Conservation (phyloP, 2,329 filamentous ascomycete genomes). For the Lecanosticta acicola region DNA sequence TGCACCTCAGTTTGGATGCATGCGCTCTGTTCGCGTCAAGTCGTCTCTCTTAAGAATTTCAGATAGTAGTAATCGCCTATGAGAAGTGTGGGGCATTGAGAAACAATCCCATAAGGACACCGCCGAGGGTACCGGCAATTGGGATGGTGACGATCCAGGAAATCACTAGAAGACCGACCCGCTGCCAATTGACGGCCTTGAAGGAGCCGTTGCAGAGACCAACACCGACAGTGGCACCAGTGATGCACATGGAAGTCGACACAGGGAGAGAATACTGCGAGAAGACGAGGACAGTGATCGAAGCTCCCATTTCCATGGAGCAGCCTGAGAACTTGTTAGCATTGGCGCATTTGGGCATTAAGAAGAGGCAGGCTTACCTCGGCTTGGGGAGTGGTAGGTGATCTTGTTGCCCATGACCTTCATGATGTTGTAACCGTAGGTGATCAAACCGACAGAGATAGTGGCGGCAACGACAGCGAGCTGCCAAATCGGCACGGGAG, state of each 20-base stretch:
- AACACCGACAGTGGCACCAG: constrained; percentile 57
- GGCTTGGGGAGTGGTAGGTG: constrained; percentile 54
- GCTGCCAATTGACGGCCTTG: constrained; percentile 58
- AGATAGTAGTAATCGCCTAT: no score
- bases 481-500: constrained; percentile 67
- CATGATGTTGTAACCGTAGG: constrained; percentile 63
- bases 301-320: constrained; percentile 57
- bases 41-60: neutral
- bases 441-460: constrained; percentile 55
- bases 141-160: constrained; percentile 60
- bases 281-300: constrained; percentile 59
- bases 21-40: neutral
- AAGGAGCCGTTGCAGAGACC: constrained; percentile 56
- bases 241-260: constrained; percentile 61
- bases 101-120: constrained; percentile 57
- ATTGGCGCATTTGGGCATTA: neutral
- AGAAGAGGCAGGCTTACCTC: constrained; percentile 22
- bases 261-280: constrained; percentile 58
- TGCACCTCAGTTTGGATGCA: neutral
- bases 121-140: constrained; percentile 52
- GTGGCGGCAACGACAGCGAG: constrained; percentile 59
- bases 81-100: constrained; percentile 52
- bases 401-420: constrained; percentile 55
- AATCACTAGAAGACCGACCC: constrained; percentile 55
- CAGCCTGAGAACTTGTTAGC: constrained; percentile 37